These are phyloP conservation scores for Daucus carota DNA, from an alignment of 129 eudicot species.

Conservation along the genomic window DNA sequence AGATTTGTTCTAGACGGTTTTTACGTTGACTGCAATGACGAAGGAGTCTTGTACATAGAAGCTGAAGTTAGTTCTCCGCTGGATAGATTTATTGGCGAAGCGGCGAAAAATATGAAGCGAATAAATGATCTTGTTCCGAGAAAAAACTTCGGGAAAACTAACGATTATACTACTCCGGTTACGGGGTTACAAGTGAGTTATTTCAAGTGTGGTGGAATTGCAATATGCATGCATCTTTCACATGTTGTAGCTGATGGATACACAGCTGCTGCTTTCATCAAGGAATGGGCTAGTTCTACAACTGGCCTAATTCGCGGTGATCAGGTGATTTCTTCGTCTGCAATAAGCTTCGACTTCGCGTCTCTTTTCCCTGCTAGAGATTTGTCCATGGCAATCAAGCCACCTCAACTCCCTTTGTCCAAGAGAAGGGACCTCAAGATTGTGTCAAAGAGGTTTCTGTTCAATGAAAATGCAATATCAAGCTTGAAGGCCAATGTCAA, in stretches of 20 bases:
- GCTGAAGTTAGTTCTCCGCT: slow-evolving; percentile 2
- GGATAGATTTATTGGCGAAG: background rate
- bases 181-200: slow-evolving; percentile 16
- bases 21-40: slow-evolving; percentile 23
- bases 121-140: background rate
- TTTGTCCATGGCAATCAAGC: background rate
- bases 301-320: background rate
- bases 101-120: background rate
- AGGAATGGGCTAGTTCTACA: background rate
- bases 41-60: slow-evolving; percentile 17
- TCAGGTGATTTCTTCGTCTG: background rate
- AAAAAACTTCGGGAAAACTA: background rate
- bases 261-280: slow-evolving; percentile 4
- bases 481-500: background rate
- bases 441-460: slow-evolving; percentile 7
- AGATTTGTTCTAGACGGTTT: slow-evolving; percentile 11
- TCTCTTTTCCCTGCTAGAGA: background rate
- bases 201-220: slow-evolving; percentile 28
- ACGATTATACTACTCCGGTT: background rate
- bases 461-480: background rate
- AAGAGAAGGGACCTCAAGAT: background rate
- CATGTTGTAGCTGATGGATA: slow-evolving; percentile 16
- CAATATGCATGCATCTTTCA: slow-evolving; percentile 4
- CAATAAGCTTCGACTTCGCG: background rate
- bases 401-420: background rate